Conservation (phyloP, 305 asterid species). For the Rubia peregrina region DNA sequence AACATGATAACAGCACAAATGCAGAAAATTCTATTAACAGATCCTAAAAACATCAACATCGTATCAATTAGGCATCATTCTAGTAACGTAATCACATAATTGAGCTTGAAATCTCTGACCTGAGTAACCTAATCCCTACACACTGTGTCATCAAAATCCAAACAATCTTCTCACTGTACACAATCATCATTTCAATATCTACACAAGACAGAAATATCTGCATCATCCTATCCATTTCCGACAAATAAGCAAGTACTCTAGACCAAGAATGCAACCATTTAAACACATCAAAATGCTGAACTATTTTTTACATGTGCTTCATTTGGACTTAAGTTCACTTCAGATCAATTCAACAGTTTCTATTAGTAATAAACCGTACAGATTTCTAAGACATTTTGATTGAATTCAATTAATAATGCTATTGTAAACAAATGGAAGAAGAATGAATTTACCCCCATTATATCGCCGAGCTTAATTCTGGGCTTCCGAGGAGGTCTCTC, state of each 20-base stretch:
- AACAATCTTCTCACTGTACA: too few species aligned
- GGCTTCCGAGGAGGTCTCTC: slow-evolving; percentile 51
- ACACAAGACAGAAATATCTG: background rate
- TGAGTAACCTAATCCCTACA: slow-evolving; percentile 65
- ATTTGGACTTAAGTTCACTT: background rate
- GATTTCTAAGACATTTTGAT: too few species aligned
- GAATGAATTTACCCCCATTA: slow-evolving; percentile 74
- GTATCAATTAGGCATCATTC: background rate
- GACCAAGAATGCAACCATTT: background rate
- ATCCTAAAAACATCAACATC: background rate
- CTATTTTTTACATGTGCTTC: too few species aligned
- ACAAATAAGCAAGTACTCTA: background rate
- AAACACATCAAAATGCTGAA: too few species aligned
- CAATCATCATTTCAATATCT: too few species aligned
- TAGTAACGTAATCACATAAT: background rate
- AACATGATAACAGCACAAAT: slow-evolving; percentile 2
- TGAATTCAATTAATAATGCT: background rate
- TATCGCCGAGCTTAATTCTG: slow-evolving; percentile 70
- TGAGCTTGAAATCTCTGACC: slow-evolving; percentile 39
- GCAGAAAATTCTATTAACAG: background rate
- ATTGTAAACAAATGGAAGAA: background rate
- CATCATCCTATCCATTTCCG: background rate
- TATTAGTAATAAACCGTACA: too few species aligned
- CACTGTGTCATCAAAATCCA: slow-evolving; percentile 74
- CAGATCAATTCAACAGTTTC: too few species aligned